phyloP scores from a whole-genome alignment of 2,329 filamentous ascomycete genomes.

The Talaromyces islandicus region DNA sequence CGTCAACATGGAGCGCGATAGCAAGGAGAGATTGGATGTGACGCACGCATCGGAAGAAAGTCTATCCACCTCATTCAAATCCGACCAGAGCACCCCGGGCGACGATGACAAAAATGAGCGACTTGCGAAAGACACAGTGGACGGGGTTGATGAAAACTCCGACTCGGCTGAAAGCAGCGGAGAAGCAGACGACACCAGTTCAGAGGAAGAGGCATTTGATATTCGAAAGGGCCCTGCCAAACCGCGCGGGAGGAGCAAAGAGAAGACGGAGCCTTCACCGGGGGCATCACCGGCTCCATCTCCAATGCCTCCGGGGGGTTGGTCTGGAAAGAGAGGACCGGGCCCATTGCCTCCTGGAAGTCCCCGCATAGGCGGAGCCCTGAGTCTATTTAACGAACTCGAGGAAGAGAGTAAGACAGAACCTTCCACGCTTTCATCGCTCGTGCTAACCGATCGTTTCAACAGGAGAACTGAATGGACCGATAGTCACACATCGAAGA shows the following conservation, averaged over 20 bases:
- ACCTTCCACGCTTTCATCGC: neutral
- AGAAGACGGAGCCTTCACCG: conserved; percentile 14
- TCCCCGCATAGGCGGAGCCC: conserved; percentile 36
- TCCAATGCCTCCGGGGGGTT: conserved; percentile 25
- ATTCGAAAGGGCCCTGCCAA: conserved; percentile 34
- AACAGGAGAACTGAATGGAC: conserved; percentile 8
- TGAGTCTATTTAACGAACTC: conserved; percentile 65
- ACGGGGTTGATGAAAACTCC: conserved; percentile 53
- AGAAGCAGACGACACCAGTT: conserved; percentile 48
- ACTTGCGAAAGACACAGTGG: conserved; percentile 64
- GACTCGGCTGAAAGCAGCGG: conserved; percentile 62
- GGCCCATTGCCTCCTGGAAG: conserved; percentile 8
- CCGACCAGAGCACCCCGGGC: neutral
- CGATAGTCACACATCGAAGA: conserved; percentile 9
- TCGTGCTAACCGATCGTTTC: neutral
- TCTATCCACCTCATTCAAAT: neutral
- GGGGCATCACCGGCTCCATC: conserved; percentile 6
- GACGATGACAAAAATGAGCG: conserved; percentile 45
- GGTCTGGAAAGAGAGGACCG: conserved; percentile 24
- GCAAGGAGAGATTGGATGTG: conserved; percentile 66
- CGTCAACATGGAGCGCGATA: conserved; percentile 64
- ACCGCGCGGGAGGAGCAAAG: conserved; percentile 23
- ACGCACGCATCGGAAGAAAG: conserved; percentile 58
- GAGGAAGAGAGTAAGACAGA: conserved; percentile 68
- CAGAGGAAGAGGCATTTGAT: conserved; percentile 59